Base-by-base conservation (phyloP, 2,329 filamentous ascomycete species). In the Nannizziopsis barbatae region DNA sequence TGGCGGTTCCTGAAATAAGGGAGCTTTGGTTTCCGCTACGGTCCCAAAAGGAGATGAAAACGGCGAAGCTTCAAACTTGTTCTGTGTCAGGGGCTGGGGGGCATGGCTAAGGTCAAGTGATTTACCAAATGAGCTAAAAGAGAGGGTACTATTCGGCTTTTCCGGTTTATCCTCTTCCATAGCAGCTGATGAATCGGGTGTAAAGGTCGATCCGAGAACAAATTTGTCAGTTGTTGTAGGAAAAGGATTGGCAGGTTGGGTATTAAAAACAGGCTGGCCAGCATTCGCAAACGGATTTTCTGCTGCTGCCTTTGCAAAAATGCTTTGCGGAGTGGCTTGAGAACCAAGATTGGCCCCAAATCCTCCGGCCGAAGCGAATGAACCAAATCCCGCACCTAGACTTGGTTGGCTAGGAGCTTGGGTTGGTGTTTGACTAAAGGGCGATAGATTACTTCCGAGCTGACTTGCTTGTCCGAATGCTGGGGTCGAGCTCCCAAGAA, bases 121-220 rank as follows among this genome's bases (percentile, higher is more conserved):
- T 15, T 69, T 60, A 39, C 65, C 65, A 49, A 73, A 62, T 14
- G 64, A 50, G 35, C 63, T 65, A 41, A 71, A 62, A 3, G 66
- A 64, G 36, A 72, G 67, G 5, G 65, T 48, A 1, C 58, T 55
- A 12, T 55, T 43, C 9, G 60, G 47, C 47, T 65, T 63, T 2
- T 65, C 61, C 15, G 66, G 57, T 41, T 68, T 69, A n/a, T 62
- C 59, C 2, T 55, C 57, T 57, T 71, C 69, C 50, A 64, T 64
- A 20, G 55, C 61, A 47, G 66, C 63, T 11, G 62, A 63, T 7
- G 60, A 63, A 50, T 72, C 70, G 2, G 58, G 59, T 54, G 71
- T 71, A 52, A 73, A 72, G 9, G 64, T 64, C 18, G 71, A 69
- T 1, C 65, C 66, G 17, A 73, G 54, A 6, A 59, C 60, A 53